Conservation (phyloP, 306 rosid species). For the Luffa acutangula region DNA sequence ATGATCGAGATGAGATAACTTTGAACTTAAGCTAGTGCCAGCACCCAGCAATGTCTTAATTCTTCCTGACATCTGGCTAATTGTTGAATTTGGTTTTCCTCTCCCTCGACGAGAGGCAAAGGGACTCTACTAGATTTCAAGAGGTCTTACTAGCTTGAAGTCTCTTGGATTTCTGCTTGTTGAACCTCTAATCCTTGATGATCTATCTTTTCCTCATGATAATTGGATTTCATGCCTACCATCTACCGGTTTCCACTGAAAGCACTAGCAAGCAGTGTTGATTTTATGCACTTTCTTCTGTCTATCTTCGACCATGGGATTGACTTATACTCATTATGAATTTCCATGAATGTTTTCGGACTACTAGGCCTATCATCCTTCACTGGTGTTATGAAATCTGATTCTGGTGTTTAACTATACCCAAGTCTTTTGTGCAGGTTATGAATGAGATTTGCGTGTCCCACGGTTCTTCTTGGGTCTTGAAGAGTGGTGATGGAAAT, state of each 20-base stretch:
- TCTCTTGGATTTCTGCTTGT: background rate
- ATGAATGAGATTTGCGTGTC: constrained; percentile 61
- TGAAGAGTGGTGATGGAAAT: constrained; percentile 55
- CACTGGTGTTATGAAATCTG: background rate
- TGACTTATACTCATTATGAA: background rate
- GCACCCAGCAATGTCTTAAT: background rate
- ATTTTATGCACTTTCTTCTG: background rate
- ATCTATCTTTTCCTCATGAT: background rate
- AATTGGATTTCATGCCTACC: background rate
- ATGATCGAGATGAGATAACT: background rate
- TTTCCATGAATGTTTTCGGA: background rate
- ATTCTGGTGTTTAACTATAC: background rate
- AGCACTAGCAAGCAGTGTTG: background rate
- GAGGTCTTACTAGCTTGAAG: background rate
- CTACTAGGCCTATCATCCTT: background rate
- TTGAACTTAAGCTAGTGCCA: background rate
- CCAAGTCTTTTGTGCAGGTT: constrained; percentile 35
- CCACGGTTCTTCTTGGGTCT: constrained; percentile 54
- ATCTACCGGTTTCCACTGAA: background rate
- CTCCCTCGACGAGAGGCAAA: background rate
- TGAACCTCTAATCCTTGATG: background rate
- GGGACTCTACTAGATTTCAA: background rate
- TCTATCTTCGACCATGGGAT: background rate
- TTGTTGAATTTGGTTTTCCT: background rate
- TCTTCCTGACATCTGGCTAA: background rate